Percentiles rank a stretch among this genome's conserved stretches.
phyloP scores from a whole-genome alignment of 2,329 filamentous ascomycete genomes.

The Alternaria atra region DNA sequence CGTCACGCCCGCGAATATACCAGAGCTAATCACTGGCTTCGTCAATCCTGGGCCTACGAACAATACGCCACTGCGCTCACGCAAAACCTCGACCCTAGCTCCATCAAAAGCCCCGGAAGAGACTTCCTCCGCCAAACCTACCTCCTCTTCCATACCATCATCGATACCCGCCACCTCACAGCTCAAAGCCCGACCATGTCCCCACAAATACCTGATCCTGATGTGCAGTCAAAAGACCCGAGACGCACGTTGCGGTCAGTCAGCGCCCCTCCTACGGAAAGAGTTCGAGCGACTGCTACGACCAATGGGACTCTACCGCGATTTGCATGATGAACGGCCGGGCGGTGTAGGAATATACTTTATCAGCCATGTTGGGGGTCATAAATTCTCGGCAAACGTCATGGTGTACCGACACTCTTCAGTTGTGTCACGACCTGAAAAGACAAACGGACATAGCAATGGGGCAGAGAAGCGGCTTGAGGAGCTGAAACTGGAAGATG shows the following conservation, averaged over 20 bases:
- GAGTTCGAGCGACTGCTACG: conserved; percentile 91
- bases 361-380: conserved; percentile 93
- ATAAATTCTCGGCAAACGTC: conserved; percentile 95
- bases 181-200: conserved; percentile 71
- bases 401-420: conserved; percentile 79
- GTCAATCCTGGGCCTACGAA: conserved; percentile 79
- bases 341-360: conserved; percentile 97
- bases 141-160: conserved; percentile 32
- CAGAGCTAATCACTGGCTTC: conserved; percentile 74
- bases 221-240: conserved; percentile 95
- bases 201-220: conserved; percentile 86
- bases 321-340: conserved; percentile 85
- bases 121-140: conserved; percentile 23
- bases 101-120: conserved; percentile 24
- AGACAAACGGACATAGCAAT: conserved; percentile 32
- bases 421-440: conserved; percentile 26
- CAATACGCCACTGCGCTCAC: conserved; percentile 64
- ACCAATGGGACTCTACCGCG: conserved; percentile 83
- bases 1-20: conserved; percentile 78
- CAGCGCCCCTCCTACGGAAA: conserved; percentile 84
- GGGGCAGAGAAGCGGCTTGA: conserved; percentile 47
- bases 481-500: conserved; percentile 51
- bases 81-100: conserved; percentile 20
- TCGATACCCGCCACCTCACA: conserved; percentile 43
- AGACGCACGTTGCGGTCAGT: conserved; percentile 93